Evolutionary conservation across 2,329 filamentous ascomycete species (phyloP).

Genomic region (Neoascochyta sp.): DNA sequence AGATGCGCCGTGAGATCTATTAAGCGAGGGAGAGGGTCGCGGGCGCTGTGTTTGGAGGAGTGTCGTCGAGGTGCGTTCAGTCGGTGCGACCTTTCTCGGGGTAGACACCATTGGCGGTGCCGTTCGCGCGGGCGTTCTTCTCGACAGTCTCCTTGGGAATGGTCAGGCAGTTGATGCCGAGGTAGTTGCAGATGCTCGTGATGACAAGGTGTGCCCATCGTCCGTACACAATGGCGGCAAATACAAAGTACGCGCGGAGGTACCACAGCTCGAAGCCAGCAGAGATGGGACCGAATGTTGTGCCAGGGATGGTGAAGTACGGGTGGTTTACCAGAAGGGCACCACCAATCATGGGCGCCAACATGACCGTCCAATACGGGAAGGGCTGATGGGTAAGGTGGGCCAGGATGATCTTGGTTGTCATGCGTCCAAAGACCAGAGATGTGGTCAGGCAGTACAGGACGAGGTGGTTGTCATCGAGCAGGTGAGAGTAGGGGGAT

Average conservation of each 20-base stretch:
- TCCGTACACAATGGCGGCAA: constrained; percentile 81
- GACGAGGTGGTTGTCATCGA: constrained; percentile 80
- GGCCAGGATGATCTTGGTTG: constrained; percentile 97
- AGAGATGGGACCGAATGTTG: constrained; percentile 58
- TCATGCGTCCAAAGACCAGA: constrained; percentile 98
- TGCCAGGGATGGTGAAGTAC: constrained; percentile 48
- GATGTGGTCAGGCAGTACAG: constrained; percentile 91
- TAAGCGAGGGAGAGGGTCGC: not conserved
- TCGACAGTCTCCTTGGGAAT: constrained; percentile 51
- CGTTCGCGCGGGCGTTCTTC: constrained; percentile 26
- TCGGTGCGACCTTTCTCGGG: constrained; percentile 34
- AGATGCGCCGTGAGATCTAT: constrained; percentile 6
- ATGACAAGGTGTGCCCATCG: constrained; percentile 91
- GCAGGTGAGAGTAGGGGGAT: constrained; percentile 78
- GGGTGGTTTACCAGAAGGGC: constrained; percentile 81
- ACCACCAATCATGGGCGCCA: constrained; percentile 80
- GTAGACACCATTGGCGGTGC: constrained; percentile 23
- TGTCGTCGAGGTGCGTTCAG: constrained; percentile 7
- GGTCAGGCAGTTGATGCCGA: constrained; percentile 92
- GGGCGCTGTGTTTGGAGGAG: not conserved
- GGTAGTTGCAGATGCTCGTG: constrained; percentile 82
- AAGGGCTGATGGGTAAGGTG: constrained; percentile 92
- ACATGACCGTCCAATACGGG: constrained; percentile 92
- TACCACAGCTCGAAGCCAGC: constrained; percentile 70
- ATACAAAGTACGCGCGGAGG: constrained; percentile 77